Evolutionary conservation across 2,329 filamentous ascomycete genomes (phyloP).

Genomic region (Zymoseptoria ardabiliae): DNA sequence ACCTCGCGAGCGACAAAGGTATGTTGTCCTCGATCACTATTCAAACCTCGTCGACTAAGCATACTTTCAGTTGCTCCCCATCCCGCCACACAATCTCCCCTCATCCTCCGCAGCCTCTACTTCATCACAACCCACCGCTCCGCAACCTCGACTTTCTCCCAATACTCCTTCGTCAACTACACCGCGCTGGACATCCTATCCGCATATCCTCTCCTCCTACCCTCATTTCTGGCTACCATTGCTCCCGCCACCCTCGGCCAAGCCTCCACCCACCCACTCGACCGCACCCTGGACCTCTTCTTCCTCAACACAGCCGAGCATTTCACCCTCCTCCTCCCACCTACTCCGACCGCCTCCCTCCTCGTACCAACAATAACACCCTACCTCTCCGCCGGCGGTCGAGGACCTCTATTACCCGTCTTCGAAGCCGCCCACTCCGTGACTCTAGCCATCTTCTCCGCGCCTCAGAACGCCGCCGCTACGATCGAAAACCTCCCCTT

Average conservation of each 20-base stretch:
- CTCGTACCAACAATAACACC: slow-evolving; percentile 66
- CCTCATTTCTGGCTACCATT: slow-evolving; percentile 60
- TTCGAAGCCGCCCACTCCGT: slow-evolving; percentile 85
- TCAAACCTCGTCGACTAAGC: not conserved
- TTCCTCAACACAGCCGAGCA: slow-evolving; percentile 84
- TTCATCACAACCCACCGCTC: slow-evolving; percentile 74
- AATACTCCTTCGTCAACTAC: slow-evolving; percentile 77
- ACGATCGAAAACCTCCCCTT: slow-evolving; percentile 67
- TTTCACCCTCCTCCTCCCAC: slow-evolving; percentile 62
- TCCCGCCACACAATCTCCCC: slow-evolving; percentile 64
- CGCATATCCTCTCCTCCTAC: slow-evolving; percentile 58
- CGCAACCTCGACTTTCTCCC: slow-evolving; percentile 62
- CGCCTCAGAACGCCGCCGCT: slow-evolving; percentile 66
- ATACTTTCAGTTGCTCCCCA: slow-evolving; percentile 48
- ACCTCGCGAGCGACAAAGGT: slow-evolving; percentile 48
- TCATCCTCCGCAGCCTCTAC: slow-evolving; percentile 67
- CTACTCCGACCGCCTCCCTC: slow-evolving; percentile 61
- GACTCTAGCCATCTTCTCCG: slow-evolving; percentile 70
- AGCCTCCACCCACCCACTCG: slow-evolving; percentile 57
- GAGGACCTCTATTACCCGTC: slow-evolving; percentile 56
- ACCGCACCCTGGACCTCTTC: slow-evolving; percentile 73
- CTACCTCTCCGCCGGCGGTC: slow-evolving; percentile 59
- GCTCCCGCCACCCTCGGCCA: slow-evolving; percentile 46
- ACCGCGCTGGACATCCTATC: slow-evolving; percentile 74
- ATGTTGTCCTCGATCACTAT: slow-evolving; percentile 20